Evolutionary conservation across 208 protist genomes (phyloP).

Genomic region (Naegleria gruberi): DNA sequence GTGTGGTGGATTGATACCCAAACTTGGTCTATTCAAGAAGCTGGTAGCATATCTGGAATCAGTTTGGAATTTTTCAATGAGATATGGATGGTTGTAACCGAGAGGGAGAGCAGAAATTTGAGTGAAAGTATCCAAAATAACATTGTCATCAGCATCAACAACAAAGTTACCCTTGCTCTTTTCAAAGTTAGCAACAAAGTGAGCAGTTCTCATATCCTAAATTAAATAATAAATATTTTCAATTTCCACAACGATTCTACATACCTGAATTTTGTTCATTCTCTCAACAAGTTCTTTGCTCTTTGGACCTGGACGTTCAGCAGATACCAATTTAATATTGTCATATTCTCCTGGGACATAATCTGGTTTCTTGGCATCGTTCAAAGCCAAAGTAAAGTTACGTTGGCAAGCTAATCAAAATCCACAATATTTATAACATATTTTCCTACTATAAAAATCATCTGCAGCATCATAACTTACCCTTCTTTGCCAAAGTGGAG

Average conservation of each 20-base stretch:
- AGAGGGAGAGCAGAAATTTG: slow-evolving; percentile 54
- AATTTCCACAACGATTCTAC: slow-evolving; percentile 14
- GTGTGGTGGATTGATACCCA: slow-evolving; percentile 44
- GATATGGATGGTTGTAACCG: slow-evolving; percentile 52
- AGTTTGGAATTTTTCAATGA: slow-evolving; percentile 37
- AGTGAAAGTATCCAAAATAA: slow-evolving; percentile 49
- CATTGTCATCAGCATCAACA: slow-evolving; percentile 54
- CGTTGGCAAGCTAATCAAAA: no score
- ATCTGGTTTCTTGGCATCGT: neutral
- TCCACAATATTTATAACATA: no score
- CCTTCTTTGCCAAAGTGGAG: no score
- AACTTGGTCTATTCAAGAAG: slow-evolving; percentile 43
- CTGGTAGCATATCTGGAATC: slow-evolving; percentile 26
- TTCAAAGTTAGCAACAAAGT: slow-evolving; percentile 47
- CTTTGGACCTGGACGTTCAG: slow-evolving; percentile 40
- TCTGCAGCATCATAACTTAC: no score
- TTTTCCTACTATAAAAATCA: no score
- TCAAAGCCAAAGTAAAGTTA: neutral
- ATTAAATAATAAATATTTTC: neutral
- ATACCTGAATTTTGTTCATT: slow-evolving; percentile 36
- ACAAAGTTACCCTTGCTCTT: slow-evolving; percentile 57
- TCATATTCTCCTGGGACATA: neutral
- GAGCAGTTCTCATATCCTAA: slow-evolving; percentile 37
- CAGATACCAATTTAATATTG: slow-evolving; percentile 27
- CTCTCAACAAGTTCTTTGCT: slow-evolving; percentile 29